Conservation (phyloP, 306 rosid genomes). For the Crotalaria pallida region DNA sequence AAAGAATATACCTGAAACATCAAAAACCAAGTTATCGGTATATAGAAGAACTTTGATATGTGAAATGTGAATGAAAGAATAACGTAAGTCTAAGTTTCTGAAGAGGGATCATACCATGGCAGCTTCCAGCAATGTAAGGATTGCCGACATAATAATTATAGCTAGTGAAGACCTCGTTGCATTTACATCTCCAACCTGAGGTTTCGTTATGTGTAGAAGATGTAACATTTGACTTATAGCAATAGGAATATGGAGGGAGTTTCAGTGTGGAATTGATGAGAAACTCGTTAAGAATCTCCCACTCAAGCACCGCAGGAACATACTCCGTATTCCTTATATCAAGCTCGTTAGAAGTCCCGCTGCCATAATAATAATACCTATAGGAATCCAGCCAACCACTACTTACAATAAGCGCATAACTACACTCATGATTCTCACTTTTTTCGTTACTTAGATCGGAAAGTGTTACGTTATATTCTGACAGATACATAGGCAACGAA, state of each 20-base stretch:
- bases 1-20: neutral
- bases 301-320: constrained; percentile 9
- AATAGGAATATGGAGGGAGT: neutral
- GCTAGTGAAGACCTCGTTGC: rapidly evolving
- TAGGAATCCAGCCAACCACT: neutral
- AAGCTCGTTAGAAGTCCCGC: too few relatives aligned
- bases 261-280: neutral
- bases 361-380: too few relatives aligned
- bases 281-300: neutral
- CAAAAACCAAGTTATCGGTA: neutral
- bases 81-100: neutral
- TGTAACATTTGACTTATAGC: neutral
- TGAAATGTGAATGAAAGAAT: neutral
- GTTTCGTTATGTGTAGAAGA: neutral
- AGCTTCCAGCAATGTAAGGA: neutral
- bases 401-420: neutral
- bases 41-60: neutral
- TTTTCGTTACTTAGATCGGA: neutral
- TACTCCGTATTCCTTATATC: too few relatives aligned
- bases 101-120: neutral
- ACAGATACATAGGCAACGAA: neutral
- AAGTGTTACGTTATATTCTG: neutral
- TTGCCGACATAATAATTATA: too few relatives aligned
- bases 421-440: neutral
- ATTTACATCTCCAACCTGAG: neutral